These are phyloP conservation scores for Pythium oligandrum DNA, from an alignment of 352 stramenopile genomes.

Conservation along the genomic window DNA sequence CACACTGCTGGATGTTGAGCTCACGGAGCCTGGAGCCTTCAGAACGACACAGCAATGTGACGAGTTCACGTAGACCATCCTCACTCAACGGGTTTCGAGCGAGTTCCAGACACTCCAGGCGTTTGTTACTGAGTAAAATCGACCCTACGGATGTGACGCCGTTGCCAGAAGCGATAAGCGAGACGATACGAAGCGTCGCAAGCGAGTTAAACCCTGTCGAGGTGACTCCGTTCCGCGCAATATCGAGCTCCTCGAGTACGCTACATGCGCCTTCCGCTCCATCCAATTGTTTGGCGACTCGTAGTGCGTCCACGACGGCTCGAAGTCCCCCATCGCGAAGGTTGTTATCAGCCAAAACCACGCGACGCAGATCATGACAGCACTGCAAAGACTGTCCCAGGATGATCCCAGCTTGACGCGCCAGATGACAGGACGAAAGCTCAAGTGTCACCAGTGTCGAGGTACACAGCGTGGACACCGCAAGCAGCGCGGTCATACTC, in stretches of 20 bases:
- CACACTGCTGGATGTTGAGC: constrained; percentile 32
- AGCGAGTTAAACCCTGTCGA: constrained; percentile 27
- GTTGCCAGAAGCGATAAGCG: constrained; percentile 28
- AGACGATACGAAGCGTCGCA: constrained; percentile 14
- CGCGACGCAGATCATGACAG: constrained; percentile 21
- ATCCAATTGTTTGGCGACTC: not conserved
- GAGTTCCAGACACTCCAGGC: constrained; percentile 27
- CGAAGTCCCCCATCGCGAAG: constrained; percentile 47
- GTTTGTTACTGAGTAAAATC: constrained; percentile 17
- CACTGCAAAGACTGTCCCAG: constrained; percentile 48
- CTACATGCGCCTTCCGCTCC: not conserved
- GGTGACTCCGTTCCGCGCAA: constrained; percentile 43
- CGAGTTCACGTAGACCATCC: constrained; percentile 30
- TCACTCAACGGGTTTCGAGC: constrained; percentile 31
- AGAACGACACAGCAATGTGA: constrained; percentile 5
- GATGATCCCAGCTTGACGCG: constrained; percentile 53
- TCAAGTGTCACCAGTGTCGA: constrained; percentile 37
- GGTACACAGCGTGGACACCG: constrained; percentile 31
- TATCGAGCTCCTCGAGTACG: constrained; percentile 35
- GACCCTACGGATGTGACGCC: constrained; percentile 24
- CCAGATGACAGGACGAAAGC: constrained; percentile 42
- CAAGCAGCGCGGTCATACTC: constrained; percentile 56
- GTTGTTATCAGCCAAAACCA: constrained; percentile 47
- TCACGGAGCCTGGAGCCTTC: constrained; percentile 7
- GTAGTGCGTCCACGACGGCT: constrained; percentile 40